phyloP scores from a whole-genome alignment of 164 flowering plant genomes.

The Saururus chinensis region DNA sequence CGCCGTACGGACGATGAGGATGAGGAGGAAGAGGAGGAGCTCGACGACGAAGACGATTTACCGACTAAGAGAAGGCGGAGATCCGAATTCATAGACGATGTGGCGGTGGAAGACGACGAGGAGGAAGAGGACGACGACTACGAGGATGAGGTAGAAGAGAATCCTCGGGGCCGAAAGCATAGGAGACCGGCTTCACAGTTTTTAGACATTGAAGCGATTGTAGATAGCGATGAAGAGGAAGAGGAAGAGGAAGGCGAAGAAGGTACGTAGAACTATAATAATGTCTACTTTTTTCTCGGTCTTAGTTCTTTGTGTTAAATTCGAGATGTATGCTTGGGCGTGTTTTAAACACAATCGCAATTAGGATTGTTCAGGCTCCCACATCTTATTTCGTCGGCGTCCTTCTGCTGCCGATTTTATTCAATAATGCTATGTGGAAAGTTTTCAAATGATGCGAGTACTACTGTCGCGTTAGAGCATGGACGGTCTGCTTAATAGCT shows the following conservation, averaged over 20 bases:
- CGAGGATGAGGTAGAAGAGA: constrained; percentile 24
- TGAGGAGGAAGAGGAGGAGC: constrained; percentile 33
- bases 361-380: background rate
- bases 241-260: constrained; percentile 74
- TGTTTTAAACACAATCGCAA: background rate
- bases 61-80: constrained; percentile 35
- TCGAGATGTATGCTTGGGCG: background rate
- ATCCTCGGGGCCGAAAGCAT: constrained; percentile 9
- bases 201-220: constrained; percentile 45
- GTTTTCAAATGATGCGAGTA: background rate
- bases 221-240: constrained; percentile 51
- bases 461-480: too few species aligned
- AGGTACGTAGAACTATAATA: constrained; percentile 17
- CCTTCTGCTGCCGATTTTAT: background rate
- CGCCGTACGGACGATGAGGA: constrained; percentile 23
- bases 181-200: constrained; percentile 29
- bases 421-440: background rate
- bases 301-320: background rate
- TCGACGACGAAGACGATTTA: constrained; percentile 17
- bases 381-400: too few species aligned
- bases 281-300: background rate
- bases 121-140: constrained; percentile 67
- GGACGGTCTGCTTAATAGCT: too few species aligned
- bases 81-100: constrained; percentile 64
- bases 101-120: constrained; percentile 61